Conservation (phyloP, 352 stramenopile genomes). For the Phytophthora pinifolia region DNA sequence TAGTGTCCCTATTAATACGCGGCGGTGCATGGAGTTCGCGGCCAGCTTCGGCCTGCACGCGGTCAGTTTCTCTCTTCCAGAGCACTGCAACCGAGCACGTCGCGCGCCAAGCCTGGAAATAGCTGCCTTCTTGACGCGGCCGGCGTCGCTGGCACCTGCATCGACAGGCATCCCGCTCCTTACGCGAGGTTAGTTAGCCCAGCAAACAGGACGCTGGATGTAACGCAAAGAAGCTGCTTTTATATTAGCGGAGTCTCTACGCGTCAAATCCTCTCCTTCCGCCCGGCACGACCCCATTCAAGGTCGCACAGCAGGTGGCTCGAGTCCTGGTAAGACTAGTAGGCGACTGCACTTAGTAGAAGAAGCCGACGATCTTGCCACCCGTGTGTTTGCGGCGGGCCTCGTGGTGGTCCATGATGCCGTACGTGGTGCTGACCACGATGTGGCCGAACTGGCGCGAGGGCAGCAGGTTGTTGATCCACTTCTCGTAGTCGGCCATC, state of each 20-base stretch:
- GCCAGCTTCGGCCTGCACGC: no score
- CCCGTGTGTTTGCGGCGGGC: constrained; percentile 99
- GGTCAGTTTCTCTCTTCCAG: constrained; percentile 16
- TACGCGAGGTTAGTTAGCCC: no score
- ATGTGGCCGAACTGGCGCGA: constrained; percentile 99
- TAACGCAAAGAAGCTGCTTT: constrained; percentile 32
- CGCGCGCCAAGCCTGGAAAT: not conserved
- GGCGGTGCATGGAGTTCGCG: no score
- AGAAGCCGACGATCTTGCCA: constrained; percentile 99
- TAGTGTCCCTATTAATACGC: no score
- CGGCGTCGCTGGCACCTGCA: not conserved
- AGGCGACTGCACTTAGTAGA: constrained; percentile 91
- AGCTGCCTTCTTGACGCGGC: not conserved
- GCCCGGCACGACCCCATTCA: constrained; percentile 11
- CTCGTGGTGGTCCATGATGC: constrained; percentile 93
- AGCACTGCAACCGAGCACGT: not conserved
- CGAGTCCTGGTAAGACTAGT: constrained; percentile 12
- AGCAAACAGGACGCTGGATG: not conserved
- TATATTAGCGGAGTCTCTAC: constrained; percentile 28
- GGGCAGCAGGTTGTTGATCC: constrained; percentile 99
- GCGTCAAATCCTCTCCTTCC: constrained; percentile 33
- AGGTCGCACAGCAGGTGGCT: constrained; percentile 20
- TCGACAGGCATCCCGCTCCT: no score
- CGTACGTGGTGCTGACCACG: constrained; percentile 87
- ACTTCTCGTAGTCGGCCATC: constrained; percentile 98